Evolutionary conservation across 225 moss, liverwort and hornwort species (phyloP), one percentile per base, ranked within the genome.

Genomic region (Anthoceros angustus): DNA sequence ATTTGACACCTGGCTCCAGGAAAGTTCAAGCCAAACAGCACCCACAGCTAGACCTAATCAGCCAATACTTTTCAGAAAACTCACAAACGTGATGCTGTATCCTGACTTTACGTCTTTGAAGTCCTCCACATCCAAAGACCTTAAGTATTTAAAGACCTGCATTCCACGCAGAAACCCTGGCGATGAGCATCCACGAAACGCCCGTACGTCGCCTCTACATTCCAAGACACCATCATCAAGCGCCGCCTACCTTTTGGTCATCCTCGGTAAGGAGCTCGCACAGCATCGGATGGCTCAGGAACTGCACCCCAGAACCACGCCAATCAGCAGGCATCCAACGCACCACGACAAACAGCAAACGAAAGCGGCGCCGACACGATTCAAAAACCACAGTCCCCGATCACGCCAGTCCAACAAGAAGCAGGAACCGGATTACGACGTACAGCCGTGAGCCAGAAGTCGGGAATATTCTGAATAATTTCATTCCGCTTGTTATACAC

Each of bases 101-200:
- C 98, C 98, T 8, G 98, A 89, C 80, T 98, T 98, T 41, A 98
- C 98, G 72, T 98, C 98, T 73, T 92, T 98, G 73, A 98, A 98
- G 74, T 98, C 98, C 75, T 92, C 98, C 49, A 98, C 98, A 26
- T 98, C 98, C 75, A 92, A 63, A 7, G 92, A 92, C 65, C 89
- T 86, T 77, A 98, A 74, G 63, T 76, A 98, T 68, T 98, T 98
- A 80, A 98, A 98, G 42, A 98, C 92, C 98, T 93, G 81, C 39
- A n/a, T 12, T 21, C 11, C 26, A 21, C 20, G 5, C 9, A 63
- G 5, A 2, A 5, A 25, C 0, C 43, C 72, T 39, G 63, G 72
- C 64, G 39, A 39, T 12, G 25, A 65, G n/a, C 4, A 41, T 41
- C 39, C 65, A 15, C 69, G 21, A 63, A 21, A 42, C 40, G 32